Evolutionary conservation across 345 rosid species (phyloP).

Genomic region (Bruguiera sexangula): DNA sequence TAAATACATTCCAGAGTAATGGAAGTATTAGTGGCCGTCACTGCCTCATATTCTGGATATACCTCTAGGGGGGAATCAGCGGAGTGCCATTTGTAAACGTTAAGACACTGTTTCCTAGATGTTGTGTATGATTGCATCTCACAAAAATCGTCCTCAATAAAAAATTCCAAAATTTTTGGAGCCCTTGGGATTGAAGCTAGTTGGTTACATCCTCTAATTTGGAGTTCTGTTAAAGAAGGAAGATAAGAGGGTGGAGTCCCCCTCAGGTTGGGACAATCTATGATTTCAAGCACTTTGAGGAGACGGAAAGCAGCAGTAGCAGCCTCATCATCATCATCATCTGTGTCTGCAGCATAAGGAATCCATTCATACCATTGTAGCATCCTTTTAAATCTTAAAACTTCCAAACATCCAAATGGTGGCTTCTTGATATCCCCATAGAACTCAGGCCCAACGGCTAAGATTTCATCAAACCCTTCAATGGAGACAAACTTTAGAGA

Average conservation of each 20-base stretch:
- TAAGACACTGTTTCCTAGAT: background rate
- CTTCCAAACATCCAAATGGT: conserved; percentile 34
- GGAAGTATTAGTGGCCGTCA: too few relatives aligned
- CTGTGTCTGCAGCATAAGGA: background rate
- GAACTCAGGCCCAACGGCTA: background rate
- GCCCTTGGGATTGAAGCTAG: conserved; percentile 6
- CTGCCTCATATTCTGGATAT: too few relatives aligned
- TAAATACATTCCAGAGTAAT: too few relatives aligned
- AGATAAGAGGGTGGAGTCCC: conserved; percentile 24
- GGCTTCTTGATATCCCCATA: background rate
- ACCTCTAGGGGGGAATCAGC: too few relatives aligned
- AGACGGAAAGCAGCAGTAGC: conserved; percentile 21
- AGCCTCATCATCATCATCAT: background rate
- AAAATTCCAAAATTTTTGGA: background rate
- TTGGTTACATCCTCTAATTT: conserved; percentile 19
- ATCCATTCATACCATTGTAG: conserved; percentile 34
- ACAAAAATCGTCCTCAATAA: background rate
- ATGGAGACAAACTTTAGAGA: background rate
- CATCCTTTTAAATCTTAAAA: conserved; percentile 27
- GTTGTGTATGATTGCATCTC: background rate
- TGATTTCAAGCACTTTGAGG: conserved; percentile 32
- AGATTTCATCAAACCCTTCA: background rate
- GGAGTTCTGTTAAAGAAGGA: conserved; percentile 29
- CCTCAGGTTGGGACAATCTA: conserved; percentile 28
- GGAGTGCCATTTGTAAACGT: background rate